Evolutionary conservation across 345 rosid genomes (phyloP), one percentile per base, ranked within the genome.

Genomic region (Geranium brycei): DNA sequence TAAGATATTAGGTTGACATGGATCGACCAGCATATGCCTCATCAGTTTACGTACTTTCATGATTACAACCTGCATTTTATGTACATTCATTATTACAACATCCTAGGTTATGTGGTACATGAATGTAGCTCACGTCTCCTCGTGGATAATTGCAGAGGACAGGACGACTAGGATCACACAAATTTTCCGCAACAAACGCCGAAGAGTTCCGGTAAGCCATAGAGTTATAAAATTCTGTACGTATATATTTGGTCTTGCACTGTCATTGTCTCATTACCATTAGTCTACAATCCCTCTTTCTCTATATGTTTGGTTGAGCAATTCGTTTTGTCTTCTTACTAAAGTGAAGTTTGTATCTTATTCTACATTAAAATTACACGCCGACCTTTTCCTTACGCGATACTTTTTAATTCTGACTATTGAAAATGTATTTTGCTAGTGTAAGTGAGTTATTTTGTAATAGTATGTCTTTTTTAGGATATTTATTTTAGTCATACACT

Each of bases 181-280:
- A 53, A 71, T 66, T 71, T 66, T 60, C 60, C 66, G 68, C 40
- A 61, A 69, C 68, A 87, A 70, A 78, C 84, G 80, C 65, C 70
- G 82, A 73, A 76, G 85, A 74, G 66, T 56, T 68, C 62, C 73
- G 31, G 59, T 23, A 62, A 23, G 16, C 62, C 77, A 47, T 3
- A 47, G 53, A 47, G 15, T 47, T 13, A 10, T 62, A 13, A 6
- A 13, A 47, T 47, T 47, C 3, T 13, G 14, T 47, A 8, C 2
- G 11, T 47, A 3, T 10, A 47, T 11, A 13, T 47, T 47, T 47
- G 12, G 53, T 11, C 13, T 47, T 47, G 13, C 53, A 47, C 11
- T 47, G 53, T 38, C 11, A 4, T 47, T 47, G 5, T 47, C 13
- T 7, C 53, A 47, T 47, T 8, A 47, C 53, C 53, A 47, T 11